Percentiles rank a stretch among this genome's conserved stretches.
phyloP scores from a whole-genome alignment of 1,284 basidiomycete genomes.

The Laetiporus sulphureus region DNA sequence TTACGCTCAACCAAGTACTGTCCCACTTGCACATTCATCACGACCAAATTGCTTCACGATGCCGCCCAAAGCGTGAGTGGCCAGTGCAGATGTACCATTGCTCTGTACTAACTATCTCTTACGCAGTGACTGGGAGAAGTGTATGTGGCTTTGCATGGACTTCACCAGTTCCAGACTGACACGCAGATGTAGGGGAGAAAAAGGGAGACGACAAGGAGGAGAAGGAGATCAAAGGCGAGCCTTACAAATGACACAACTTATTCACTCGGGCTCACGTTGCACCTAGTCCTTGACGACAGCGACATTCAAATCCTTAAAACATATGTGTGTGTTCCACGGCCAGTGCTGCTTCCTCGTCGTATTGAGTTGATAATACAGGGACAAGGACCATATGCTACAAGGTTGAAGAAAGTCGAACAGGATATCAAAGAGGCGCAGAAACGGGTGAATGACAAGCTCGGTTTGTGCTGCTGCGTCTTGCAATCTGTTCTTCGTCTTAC shows the following conservation, averaged over 20 bases:
- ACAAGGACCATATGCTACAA: slow-evolving; percentile 93
- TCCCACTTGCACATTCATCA: slow-evolving; percentile 2
- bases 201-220: slow-evolving; percentile 77
- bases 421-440: slow-evolving; percentile 98
- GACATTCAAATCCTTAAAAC: slow-evolving; percentile 99
- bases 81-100: too few relatives aligned
- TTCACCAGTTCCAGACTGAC: too few relatives aligned
- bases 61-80: slow-evolving; percentile 81
- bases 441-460: slow-evolving; percentile 95
- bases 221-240: slow-evolving; percentile 83
- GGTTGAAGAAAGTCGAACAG: slow-evolving; percentile 84
- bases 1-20: slow-evolving; percentile 6
- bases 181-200: slow-evolving; percentile 75
- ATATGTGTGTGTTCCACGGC: slow-evolving; percentile 51
- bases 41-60: slow-evolving; percentile 33
- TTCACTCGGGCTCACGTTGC: slow-evolving; percentile 11
- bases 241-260: not conserved
- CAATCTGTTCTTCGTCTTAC: not conserved
- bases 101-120: too few relatives aligned
- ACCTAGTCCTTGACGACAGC: slow-evolving; percentile 87
- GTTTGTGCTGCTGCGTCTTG: slow-evolving; percentile 30
- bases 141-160: slow-evolving; percentile 38
- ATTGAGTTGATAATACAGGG: slow-evolving; percentile 53
- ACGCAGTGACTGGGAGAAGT: slow-evolving; percentile 98
- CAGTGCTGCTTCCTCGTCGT: not conserved